Evolutionary conservation across 306 rosid species (phyloP), one percentile per base, ranked within the genome.

Genomic region (Pyrus pyrifolia): DNA sequence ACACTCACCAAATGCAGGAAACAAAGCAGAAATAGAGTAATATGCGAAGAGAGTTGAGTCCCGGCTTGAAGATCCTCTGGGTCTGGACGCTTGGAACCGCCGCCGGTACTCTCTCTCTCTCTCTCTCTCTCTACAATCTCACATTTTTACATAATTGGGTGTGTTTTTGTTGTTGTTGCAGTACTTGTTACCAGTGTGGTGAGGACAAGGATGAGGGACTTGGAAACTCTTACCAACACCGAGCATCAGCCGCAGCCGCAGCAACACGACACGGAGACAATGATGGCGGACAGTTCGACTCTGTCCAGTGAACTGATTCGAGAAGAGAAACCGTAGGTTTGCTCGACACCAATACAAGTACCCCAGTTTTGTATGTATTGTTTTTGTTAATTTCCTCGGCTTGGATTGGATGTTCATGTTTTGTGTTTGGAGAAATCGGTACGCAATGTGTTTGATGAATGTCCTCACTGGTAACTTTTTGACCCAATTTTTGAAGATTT

Each of bases 81-180:
- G 2, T 93, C 25, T 93, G 93, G 98, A 87, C 98, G 68, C 79
- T 93, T 12, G 98, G 95, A 87, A 93, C 98, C 21, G 98, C 98
- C 60, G 97, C 95, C 25, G 77, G 91, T 84, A 83, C 55, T 12
- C 80, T 68, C 57, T 69, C 73, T 29, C 69, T n/a, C 65, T 42
- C n/a, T 27, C 38, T 27, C 38, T 70, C 14, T 30, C 19, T 65
- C 76, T 23, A 33, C 18, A 30, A 75, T 57, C 42, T 21, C 30
- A 3, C 25, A 1, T 33, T 22, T 22, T 27, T 44, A 2, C 9
- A n/a, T 10, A 21, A 57, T 23, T 18, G 14, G 21, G 27, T 2
- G 25, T 61, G 66, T 29, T 13, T 68, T 3, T 31, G 40, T 55
- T 71, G 49, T 9, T 67, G 8, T 70, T 67, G 70, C 85, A 91